A percentile compares a stretch with the other conserved stretches of the same genome.
phyloP scores from a whole-genome alignment of 1,284 basidiomycete species.

The Sanguinoderma infundibulare region DNA sequence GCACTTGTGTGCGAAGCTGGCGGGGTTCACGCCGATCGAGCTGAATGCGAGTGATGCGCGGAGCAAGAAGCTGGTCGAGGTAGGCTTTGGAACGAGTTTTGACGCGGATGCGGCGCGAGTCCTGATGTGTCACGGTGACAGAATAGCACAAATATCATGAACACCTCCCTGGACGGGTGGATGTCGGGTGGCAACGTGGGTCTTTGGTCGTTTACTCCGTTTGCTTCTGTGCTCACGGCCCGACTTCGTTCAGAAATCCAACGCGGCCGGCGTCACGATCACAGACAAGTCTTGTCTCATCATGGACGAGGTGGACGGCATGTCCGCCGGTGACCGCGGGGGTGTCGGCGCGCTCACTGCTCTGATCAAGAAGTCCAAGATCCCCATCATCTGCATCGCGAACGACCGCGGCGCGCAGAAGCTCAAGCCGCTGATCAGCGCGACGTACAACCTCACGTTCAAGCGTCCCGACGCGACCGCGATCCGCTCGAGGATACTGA shows the following conservation, averaged over 20 bases:
- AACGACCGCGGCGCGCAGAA: constrained; percentile 90
- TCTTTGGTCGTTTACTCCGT: neutral
- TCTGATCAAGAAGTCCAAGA: constrained; percentile 94
- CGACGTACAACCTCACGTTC: constrained; percentile 82
- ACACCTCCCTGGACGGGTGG: constrained; percentile 89
- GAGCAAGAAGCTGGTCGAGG: constrained; percentile 97
- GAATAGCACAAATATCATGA: constrained; percentile 88
- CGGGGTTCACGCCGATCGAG: constrained; percentile 92
- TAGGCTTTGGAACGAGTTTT: constrained; percentile 32
- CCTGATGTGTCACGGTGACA: constrained; percentile 34
- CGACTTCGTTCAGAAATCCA: constrained; percentile 48
- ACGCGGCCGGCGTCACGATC: constrained; percentile 72
- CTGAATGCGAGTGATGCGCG: constrained; percentile 95
- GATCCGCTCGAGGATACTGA: constrained; percentile 86
- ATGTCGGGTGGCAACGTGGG: constrained; percentile 68
- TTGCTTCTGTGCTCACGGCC: constrained; percentile 27
- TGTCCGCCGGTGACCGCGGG: constrained; percentile 97
- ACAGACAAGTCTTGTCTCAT: constrained; percentile 88
- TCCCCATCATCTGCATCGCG: constrained; percentile 98
- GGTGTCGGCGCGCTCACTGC: constrained; percentile 93
- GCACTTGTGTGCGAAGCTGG: constrained; percentile 88
- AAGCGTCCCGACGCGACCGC: constrained; percentile 76
- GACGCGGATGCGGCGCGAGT: neutral
- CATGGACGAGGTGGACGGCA: constrained; percentile 99
- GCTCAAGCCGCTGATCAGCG: constrained; percentile 84